Evolutionary conservation across 2,329 filamentous ascomycete species (phyloP), one percentile per base, ranked within the genome.

Genomic region (Penicillium sp.): DNA sequence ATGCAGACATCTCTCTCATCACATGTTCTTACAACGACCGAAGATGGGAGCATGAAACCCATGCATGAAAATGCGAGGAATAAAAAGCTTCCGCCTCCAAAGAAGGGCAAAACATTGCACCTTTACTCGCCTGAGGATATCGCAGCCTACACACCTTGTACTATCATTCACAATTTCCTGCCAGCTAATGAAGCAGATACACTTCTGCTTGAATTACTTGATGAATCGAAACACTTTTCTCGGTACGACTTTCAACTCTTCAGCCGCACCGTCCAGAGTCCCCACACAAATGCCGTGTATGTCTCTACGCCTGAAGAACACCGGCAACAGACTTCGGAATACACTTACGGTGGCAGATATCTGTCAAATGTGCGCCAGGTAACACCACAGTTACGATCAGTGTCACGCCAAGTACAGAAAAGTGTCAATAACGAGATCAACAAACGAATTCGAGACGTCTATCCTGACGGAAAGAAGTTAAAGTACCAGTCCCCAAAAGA

Each of bases 121-220:
- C 79, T 97, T 0, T 97, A 89, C 72, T 85, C 89, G 40, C 89
- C 92, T 0, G 79, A 85, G 37, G 91, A 96, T 64, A 84, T 97
- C 43, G 88, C 90, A 46, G 81, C 84, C 25, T 84, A 96, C 68
- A 96, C 93, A 0, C 91, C 94, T 1, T 97, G 92, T 74, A 92
- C 90, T 11, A 89, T 97, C 61, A 86, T 97, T 53, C 91, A 96
- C 73, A 94, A 96, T 67, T 97, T 97, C 64, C 79, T 99, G 0
- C 86, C 90, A 0, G 30, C 80, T 0, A 78, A 86, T 2, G 80
- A 89, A 56, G 93, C 94, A 37, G 88, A 91, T 61, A 79, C 81
- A 0, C 79, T 99, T 12, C 78, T 97, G 0, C 71, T 74, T 31
- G 92, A 97, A 70, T 80, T 97, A 36, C 75, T 97, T 1, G 75